Base-by-base conservation (phyloP, 345 rosid genomes). In the Ailanthus altissimus region DNA sequence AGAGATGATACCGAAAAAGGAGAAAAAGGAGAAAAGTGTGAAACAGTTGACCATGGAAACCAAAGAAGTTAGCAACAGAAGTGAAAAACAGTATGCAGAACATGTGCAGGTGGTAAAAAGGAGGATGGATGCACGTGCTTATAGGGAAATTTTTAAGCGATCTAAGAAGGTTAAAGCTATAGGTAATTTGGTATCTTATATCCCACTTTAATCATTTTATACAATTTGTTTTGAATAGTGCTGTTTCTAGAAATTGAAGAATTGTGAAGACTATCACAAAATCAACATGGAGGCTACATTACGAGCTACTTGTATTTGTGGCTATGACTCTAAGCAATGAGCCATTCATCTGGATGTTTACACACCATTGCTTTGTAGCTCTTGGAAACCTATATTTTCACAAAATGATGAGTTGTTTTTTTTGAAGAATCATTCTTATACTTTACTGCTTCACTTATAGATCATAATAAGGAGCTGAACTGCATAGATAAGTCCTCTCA, bases 41-140 rank as follows among this genome's bases (percentile, higher is more conserved):
- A 64, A 83, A 76, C 88, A 84, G 67, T 84, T 78, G 75, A 66
- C 78, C 4, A 36, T 71, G 69, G 82, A 82, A 79, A 77, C 88
- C 49, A 79, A 79, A 82, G 84, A 83, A 77, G 70, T 77, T 61
- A 36, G 72, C 25, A 51, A 43, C 11, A 72, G 51, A 67, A 68
- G 38, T 15, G 78, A 77, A 64, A 66, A 70, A 65, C 76, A n/a
- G 21, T 74, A 50, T 46, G 45, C 18, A 11, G 42, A 58, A 42
- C 38, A 80, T 40, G 23, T 28, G 42, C 54, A 9, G 78, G 74
- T 20, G 57, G 67, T n/a, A n/a, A 77, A 66, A 71, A 78, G 12
- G 63, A 78, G 61, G 63, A 57, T 77, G 78, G 64, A 70, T 68
- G 91, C 83, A 38, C 88, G 87, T 79, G 78, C 88, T 72, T 90